Evolutionary conservation across 2,329 filamentous ascomycete genomes (phyloP), one percentile per base, ranked within the genome.

Genomic region (Huntiella abstrusa): DNA sequence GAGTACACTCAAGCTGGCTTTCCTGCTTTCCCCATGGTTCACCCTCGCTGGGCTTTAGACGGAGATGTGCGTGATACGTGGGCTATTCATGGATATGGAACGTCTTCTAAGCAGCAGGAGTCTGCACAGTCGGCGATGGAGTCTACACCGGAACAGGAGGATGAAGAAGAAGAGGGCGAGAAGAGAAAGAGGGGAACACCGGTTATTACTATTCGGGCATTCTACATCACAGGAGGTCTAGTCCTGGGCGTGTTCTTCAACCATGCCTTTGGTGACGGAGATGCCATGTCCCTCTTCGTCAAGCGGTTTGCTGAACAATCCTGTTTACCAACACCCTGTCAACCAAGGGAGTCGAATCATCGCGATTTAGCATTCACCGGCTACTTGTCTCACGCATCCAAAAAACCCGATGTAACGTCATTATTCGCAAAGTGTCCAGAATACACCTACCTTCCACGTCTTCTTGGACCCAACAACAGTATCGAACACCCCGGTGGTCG

Each of bases 231-330:
- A 3, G 64, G 62, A 2, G 64, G 65, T 1, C 45, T 67, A 7
- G 48, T 67, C 5, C 56, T 68, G 16, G 59, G 55, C 4, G 50
- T 63, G n/a, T 64, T 58, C 48, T 54, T 67, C 40, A 62, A 66
- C 49, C 65, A 67, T 47, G 55, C 63, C 5, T 53, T 66, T 17
- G 61, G 60, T 12, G 65, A 68, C 43, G 65, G 64, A 8, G 57
- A 60, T 28, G 63, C 61, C 15, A 54, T 66, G 15, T 51, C 54
- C 15, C 55, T 59, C 4, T 65, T 68, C 43, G 51, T 67, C 3
- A 56, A 63, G 32, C 57, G 56, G 10, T 59, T 68, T 39, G 59
- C 62, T 3, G 56, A 37, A 6, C 38, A 46, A 36, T 49, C 51
- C 10, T 40, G 50, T 10, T 56, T 59, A 49, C 55, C 47, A 37